These are phyloP conservation scores for Croton setiger DNA, from an alignment of 441 rosid species.

Conservation along the genomic window DNA sequence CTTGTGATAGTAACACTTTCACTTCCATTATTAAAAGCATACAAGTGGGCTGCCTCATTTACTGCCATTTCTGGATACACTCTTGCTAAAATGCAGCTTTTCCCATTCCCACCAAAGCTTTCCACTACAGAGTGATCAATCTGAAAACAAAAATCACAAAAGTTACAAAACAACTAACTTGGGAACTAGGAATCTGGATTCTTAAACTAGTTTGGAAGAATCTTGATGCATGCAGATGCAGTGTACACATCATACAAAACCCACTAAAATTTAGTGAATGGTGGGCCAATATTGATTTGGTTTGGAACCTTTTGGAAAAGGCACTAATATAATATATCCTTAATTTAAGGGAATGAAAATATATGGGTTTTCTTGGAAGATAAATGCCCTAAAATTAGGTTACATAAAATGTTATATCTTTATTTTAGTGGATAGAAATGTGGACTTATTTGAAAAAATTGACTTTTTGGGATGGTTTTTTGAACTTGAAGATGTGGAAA, in stretches of 20 bases:
- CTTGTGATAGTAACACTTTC: constrained; percentile 37
- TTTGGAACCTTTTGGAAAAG: neutral
- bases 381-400: too few species aligned
- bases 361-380: too few species aligned
- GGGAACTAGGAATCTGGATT: constrained; percentile 3
- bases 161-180: neutral
- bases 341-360: too few species aligned
- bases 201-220: constrained; percentile 1
- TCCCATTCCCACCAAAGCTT: constrained; percentile 71
- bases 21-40: constrained; percentile 66
- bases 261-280: neutral
- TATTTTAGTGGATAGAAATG: too few species aligned
- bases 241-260: neutral
- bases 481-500: too few species aligned
- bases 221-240: neutral
- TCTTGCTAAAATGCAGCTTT: constrained; percentile 67
- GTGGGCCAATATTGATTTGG: too few species aligned
- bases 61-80: constrained; percentile 61
- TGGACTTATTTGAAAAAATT: too few species aligned
- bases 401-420: too few species aligned
- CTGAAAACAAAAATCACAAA: constrained; percentile 24
- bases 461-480: too few species aligned
- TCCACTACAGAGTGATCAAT: constrained; percentile 82
- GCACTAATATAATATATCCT: too few species aligned
- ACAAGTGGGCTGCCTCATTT: constrained; percentile 34